These are phyloP conservation scores for Trichosporon asahii DNA, from an alignment of 1,284 basidiomycete species.

Conservation along the genomic window DNA sequence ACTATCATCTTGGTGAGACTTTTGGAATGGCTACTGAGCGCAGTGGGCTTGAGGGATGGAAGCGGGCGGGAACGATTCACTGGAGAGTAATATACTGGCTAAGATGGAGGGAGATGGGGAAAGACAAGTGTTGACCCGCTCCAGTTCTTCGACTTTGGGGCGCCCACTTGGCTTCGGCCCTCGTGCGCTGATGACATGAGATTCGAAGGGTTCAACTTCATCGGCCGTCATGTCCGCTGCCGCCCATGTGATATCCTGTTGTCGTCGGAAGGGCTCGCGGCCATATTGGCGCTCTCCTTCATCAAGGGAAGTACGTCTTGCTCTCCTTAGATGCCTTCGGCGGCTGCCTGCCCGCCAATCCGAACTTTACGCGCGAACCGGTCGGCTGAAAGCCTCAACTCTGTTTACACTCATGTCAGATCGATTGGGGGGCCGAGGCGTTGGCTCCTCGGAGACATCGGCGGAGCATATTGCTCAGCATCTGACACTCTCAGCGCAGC, in stretches of 20 bases:
- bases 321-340: not conserved
- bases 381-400: not conserved
- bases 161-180: too few relatives aligned
- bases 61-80: not conserved
- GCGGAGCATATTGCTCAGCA: not conserved
- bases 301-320: not conserved
- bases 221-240: not conserved
- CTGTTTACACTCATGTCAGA: not conserved
- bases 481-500: not conserved
- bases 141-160: not conserved
- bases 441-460: not conserved
- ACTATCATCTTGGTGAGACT: not conserved
- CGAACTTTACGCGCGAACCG: too few relatives aligned
- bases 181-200: not conserved
- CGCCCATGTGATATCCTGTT: not conserved
- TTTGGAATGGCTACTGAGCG: not conserved
- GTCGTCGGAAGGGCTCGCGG: not conserved
- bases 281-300: not conserved
- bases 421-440: not conserved
- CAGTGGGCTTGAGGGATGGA: not conserved
- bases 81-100: not conserved
- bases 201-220: not conserved
- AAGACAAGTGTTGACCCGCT: not conserved
- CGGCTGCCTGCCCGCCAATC: not conserved
- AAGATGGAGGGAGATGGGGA: not conserved